Base-by-base conservation (phyloP, 441 rosid species). In the Pelargonium fulgidum region DNA sequence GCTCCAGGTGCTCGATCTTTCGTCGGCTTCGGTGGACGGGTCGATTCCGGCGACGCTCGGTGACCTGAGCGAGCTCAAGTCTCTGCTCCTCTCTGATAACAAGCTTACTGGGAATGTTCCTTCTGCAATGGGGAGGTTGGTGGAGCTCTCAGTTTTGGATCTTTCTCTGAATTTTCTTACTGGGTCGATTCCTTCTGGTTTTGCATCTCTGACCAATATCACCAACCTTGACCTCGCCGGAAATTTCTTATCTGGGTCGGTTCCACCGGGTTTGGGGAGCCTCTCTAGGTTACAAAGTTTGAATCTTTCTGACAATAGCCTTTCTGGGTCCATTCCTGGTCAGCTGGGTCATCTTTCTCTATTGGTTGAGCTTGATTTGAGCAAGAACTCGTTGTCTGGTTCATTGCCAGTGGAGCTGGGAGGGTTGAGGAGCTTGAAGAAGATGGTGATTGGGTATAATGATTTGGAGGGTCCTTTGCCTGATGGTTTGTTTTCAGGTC, bases 311-410 rank as follows among this genome's bases (percentile, higher is more conserved):
- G 79, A 71, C 59, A 95, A 95, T 73, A 83, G 82, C 66, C 85
- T 95, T 63, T 78, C 89, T 0, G 85, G 90, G 75, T 67, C 86
- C 2, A 73, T 90, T 72, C 97, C 98, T 66, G 72, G 87, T 33
- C 80, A 86, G 80, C 83, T 95, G 1, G 89, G 93, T 2, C 73
- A 82, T 68, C 94, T 91, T 24, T 65, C 68, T 52, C 79, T 70
- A 73, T 84, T 95, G 74, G 82, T 82, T 73, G 84, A 80, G 73
- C 88, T 92, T 80, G 99, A 95, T 87, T 91, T 95, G 71, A 88
- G 95, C 82, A 76, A 79, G 77, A 95, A 92, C 78, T 76, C 81
- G 0, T 78, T 95, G 73, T 82, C 89, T 48, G 96, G 99, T 26
- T 81, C 87, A 36, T 74, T 92, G 76, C 92, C 97, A 14, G 76